A percentile compares a stretch with the other conserved stretches of the same genome.
Conservation (phyloP, 2,329 filamentous ascomycete genomes). For the Ophiostoma pallidulum region DNA sequence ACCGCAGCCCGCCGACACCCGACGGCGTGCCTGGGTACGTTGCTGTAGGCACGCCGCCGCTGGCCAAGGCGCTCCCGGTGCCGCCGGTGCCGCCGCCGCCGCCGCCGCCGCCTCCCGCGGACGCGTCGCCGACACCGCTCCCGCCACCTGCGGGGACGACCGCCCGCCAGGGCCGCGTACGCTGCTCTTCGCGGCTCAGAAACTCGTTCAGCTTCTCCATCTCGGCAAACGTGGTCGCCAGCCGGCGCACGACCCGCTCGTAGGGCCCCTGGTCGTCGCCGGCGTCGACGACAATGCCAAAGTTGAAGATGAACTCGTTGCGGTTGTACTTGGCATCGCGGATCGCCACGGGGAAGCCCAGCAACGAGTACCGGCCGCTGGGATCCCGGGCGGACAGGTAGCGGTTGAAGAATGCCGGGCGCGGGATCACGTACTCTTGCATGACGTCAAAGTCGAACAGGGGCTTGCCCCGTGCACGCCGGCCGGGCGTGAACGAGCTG, state of each 20-base stretch:
- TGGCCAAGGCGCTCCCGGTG: too few species aligned
- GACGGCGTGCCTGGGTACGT: not conserved
- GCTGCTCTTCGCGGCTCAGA: slow-evolving; percentile 43
- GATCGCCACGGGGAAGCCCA: slow-evolving; percentile 86
- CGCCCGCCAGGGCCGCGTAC: slow-evolving; percentile 24
- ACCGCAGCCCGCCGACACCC: not conserved
- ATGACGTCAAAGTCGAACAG: slow-evolving; percentile 81
- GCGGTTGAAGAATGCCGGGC: slow-evolving; percentile 89
- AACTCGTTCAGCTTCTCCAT: slow-evolving; percentile 89
- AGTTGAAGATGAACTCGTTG: slow-evolving; percentile 98
- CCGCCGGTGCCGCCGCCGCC: not conserved
- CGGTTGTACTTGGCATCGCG: slow-evolving; percentile 72
- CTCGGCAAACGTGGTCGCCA: slow-evolving; percentile 76
- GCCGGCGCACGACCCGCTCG: slow-evolving; percentile 74
- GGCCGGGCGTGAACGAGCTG: not conserved
- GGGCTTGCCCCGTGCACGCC: slow-evolving; percentile 12
- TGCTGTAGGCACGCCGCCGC: not conserved
- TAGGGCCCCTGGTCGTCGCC: slow-evolving; percentile 63
- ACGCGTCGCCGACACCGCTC: slow-evolving; percentile 24
- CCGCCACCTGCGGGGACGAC: not conserved
- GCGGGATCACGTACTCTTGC: slow-evolving; percentile 87
- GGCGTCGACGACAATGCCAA: slow-evolving; percentile 54
- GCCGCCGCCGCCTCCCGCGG: slow-evolving; percentile 7
- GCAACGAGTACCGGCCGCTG: slow-evolving; percentile 60
- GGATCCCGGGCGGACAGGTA: slow-evolving; percentile 71